phyloP scores from a whole-genome alignment of 1,139 yeast species.

The Yamadazyma sp. region DNA sequence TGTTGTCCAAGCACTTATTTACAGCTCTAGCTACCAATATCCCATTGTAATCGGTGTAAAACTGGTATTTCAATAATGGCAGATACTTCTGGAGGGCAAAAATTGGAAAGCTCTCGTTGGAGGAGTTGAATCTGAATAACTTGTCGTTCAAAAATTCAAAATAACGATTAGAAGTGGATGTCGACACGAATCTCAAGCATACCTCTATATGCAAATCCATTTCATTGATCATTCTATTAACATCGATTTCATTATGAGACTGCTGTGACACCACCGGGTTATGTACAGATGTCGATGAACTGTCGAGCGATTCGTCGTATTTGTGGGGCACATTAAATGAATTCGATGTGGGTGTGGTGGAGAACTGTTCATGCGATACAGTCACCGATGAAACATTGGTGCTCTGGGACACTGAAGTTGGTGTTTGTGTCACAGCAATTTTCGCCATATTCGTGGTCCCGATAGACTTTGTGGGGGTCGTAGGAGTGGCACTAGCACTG shows the following conservation, averaged over 20 bases:
- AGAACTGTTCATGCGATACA: background rate
- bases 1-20: conserved; percentile 36
- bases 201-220: conserved; percentile 16
- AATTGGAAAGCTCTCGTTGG: conserved; percentile 43
- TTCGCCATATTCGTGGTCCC: background rate
- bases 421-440: background rate
- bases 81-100: conserved; percentile 41
- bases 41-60: conserved; percentile 42
- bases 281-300: conserved; percentile 1
- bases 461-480: background rate
- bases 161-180: conserved; percentile 55
- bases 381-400: background rate
- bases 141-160: conserved; percentile 38
- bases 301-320: conserved; percentile 3
- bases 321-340: background rate
- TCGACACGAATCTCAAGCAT: conserved; percentile 48
- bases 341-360: background rate
- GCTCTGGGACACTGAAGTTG: background rate
- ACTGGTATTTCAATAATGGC: conserved; percentile 52
- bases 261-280: background rate
- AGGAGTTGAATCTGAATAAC: conserved; percentile 33
- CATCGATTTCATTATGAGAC: conserved; percentile 4
- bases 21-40: conserved; percentile 39
- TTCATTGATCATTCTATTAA: conserved; percentile 8
- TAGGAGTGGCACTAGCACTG: too few relatives aligned